Base-by-base conservation (phyloP, 805 yeast species). In the Candida dendrica region DNA sequence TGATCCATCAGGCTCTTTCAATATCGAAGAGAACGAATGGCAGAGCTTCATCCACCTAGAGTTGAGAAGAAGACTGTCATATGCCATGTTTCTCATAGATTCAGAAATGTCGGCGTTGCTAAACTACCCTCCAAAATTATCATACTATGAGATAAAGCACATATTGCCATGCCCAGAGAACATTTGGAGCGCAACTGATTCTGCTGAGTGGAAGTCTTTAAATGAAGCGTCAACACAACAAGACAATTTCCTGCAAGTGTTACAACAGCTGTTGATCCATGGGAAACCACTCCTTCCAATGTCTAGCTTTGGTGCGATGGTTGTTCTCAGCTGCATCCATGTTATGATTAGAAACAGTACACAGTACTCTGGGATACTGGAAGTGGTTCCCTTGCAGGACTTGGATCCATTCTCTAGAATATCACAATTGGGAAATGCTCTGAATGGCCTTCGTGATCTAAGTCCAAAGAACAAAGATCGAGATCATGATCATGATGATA, bases 361-460 rank as follows among this genome's bases (percentile, higher is more conserved):
- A 10, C 34, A 29, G 20, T 37, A 15, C 20, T 15, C 39, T 10
- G 39, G 39, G 7, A 29, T 37, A 14, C 17, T 37, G 10, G 34
- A 29, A 18, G 18, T 19, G 8, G 30, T 24, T 8, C 27, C 17
- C 18, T 6, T 19, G 32, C n/a, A 10, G 9, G n/a, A 30, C n/a
- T 16, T 8, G 10, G 39, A 37, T 29, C 39, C 39, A 19, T 37
- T 37, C 30, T 37, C 39, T 14, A 37, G 39, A 37, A 37, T 33
- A 37, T 37, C 34, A n/a, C 39, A 37, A 37, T 20, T 37, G 27
- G 39, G 39, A 18, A 18, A 10, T 5, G 34, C 39, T 2, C 18
- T 37, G 14, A 29, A 37, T 37, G 39, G 34, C 27, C 30, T 37
- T 4, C 14, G 34, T 14, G 34, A 8, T 2, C 10, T 37, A 2